phyloP scores from a whole-genome alignment of 306 rosid genomes.

The Delonix regia region DNA sequence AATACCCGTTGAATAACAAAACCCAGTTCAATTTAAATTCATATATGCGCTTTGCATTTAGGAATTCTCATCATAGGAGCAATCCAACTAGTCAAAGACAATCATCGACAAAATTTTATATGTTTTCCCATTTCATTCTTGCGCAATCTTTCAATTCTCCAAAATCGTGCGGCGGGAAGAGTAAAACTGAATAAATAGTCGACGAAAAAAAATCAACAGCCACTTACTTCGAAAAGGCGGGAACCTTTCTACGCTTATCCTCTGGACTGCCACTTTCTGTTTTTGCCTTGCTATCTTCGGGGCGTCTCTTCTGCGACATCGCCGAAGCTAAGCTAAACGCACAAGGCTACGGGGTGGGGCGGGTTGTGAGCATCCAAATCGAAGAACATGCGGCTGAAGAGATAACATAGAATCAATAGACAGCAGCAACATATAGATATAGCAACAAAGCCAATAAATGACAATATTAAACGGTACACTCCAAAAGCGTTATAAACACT shows the following conservation, averaged over 20 bases:
- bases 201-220: background rate
- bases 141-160: background rate
- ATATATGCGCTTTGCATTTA: background rate
- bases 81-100: background rate
- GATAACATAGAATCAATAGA: background rate
- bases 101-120: background rate
- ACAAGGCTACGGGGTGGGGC: background rate
- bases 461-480: constrained; percentile 21
- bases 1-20: background rate
- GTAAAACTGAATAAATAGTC: background rate
- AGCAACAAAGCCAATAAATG: background rate
- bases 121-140: background rate
- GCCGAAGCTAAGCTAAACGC: constrained; percentile 24
- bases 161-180: background rate
- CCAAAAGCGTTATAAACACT: constrained; percentile 7
- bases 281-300: constrained; percentile 62
- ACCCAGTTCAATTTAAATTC: background rate
- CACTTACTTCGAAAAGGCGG: constrained; percentile 53
- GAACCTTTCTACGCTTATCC: constrained; percentile 73
- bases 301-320: constrained; percentile 88
- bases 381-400: constrained; percentile 49
- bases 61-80: background rate
- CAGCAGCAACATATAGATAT: background rate
- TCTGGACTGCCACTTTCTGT: constrained; percentile 51
- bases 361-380: constrained; percentile 32